phyloP scores from a whole-genome alignment of 495 filamentous ascomycete species.

The Penicillium steckii region DNA sequence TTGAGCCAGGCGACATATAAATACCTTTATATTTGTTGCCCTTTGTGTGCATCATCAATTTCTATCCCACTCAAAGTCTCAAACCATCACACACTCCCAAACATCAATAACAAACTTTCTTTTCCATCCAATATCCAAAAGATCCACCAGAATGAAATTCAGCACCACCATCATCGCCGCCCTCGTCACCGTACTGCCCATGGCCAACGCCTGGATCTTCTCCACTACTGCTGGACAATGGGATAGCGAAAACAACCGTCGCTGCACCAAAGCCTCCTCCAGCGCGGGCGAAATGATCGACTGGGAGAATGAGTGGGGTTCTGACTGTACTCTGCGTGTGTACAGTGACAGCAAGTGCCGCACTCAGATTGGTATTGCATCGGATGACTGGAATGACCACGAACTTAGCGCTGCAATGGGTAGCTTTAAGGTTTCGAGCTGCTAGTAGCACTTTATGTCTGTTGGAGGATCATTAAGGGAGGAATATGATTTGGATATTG shows the following conservation, averaged over 20 bases:
- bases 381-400: slow-evolving; percentile 12
- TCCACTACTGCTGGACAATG: slow-evolving; percentile 8
- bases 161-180: slow-evolving; percentile 6
- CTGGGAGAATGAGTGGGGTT: slow-evolving; percentile 6
- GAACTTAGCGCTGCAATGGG: slow-evolving; percentile 5
- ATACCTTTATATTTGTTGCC: neutral
- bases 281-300: slow-evolving; percentile 3
- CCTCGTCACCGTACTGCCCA: slow-evolving; percentile 7
- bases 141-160: slow-evolving; percentile 10
- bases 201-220: slow-evolving; percentile 19
- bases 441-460: neutral
- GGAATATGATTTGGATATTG: neutral
- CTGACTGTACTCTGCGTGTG: slow-evolving; percentile 6
- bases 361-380: slow-evolving; percentile 13
- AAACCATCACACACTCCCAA: neutral
- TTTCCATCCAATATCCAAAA: neutral
- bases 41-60: neutral
- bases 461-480: neutral
- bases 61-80: neutral
- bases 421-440: slow-evolving; percentile 4
- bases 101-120: neutral
- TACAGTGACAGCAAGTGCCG: slow-evolving; percentile 8
- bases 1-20: neutral
- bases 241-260: slow-evolving; percentile 9
- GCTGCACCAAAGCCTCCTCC: slow-evolving; percentile 8